A percentile compares a stretch with the other conserved stretches of the same genome.
These are phyloP conservation scores for Acer campestre DNA, from an alignment of 345 rosid species.

Conservation along the genomic window DNA sequence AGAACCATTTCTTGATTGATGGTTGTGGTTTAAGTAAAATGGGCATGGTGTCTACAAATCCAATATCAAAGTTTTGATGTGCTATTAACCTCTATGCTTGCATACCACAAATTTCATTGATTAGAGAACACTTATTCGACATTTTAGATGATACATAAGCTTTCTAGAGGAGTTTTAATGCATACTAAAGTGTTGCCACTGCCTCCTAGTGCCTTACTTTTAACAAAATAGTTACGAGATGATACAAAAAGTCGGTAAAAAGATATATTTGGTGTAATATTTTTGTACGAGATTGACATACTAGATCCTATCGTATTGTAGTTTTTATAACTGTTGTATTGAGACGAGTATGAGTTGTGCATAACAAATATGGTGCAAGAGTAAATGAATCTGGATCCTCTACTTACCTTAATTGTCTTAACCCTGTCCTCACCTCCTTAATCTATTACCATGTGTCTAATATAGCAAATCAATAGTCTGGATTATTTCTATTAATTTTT, in stretches of 20 bases:
- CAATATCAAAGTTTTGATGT: neutral
- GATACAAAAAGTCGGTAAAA: neutral
- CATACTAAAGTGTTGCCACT: neutral
- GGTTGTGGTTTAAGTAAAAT: neutral
- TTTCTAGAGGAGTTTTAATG: neutral
- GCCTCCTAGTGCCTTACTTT: neutral
- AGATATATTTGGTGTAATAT: too few relatives aligned
- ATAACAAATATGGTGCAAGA: neutral
- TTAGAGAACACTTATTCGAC: neutral
- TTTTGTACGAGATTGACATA: neutral
- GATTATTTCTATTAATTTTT: too few relatives aligned
- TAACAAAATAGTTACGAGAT: neutral
- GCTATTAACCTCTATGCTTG: neutral
- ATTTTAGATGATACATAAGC: neutral
- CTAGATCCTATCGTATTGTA: neutral
- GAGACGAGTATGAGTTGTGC: neutral
- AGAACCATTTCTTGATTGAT: neutral
- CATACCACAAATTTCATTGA: neutral
- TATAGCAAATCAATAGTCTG: too few relatives aligned
- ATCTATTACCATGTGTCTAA: too few relatives aligned
- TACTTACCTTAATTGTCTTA: too few relatives aligned
- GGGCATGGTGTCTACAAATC: neutral
- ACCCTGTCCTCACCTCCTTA: too few relatives aligned
- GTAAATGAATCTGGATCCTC: too few relatives aligned
- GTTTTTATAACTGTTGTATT: neutral